Conservation (phyloP, 2,329 filamentous ascomycete species). For the Amphichorda felina region DNA sequence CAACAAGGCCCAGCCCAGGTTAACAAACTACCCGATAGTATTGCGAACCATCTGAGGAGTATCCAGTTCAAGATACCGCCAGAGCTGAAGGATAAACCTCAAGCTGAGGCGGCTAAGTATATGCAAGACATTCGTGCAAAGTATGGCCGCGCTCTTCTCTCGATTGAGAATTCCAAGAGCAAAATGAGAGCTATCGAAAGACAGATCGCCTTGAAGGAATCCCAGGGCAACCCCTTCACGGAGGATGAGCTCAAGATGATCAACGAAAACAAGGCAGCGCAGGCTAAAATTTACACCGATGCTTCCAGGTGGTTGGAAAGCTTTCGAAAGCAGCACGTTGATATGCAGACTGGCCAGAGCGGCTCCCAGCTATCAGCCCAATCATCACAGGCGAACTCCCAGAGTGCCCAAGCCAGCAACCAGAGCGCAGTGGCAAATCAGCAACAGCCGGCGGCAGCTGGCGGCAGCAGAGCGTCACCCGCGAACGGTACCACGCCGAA, state of each 20-base stretch:
- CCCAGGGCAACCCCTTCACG: conserved; percentile 3
- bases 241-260: conserved; percentile 4
- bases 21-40: conserved; percentile 1
- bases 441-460: not conserved
- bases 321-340: conserved; percentile 3
- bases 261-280: conserved; percentile 3
- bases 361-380: no score
- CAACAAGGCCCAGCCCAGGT: not conserved
- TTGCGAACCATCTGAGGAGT: conserved; percentile 1
- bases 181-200: conserved; percentile 5
- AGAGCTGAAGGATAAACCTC: conserved; percentile 1
- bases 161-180: conserved; percentile 3
- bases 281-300: conserved; percentile 2
- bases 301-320: conserved; percentile 4
- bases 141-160: conserved; percentile 4
- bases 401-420: not conserved
- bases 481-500: conserved; percentile 1
- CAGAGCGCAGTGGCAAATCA: not conserved
- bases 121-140: conserved; percentile 3
- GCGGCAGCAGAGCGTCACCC: conserved; percentile 1
- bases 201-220: not conserved
- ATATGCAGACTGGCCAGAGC: not conserved
- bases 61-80: conserved; percentile 1
- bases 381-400: no score
- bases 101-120: conserved; percentile 3